Percentiles rank a stretch among this genome's conserved stretches.
Conservation (phyloP, 768 basidiomycete species). For the Suillus ampliporus region DNA sequence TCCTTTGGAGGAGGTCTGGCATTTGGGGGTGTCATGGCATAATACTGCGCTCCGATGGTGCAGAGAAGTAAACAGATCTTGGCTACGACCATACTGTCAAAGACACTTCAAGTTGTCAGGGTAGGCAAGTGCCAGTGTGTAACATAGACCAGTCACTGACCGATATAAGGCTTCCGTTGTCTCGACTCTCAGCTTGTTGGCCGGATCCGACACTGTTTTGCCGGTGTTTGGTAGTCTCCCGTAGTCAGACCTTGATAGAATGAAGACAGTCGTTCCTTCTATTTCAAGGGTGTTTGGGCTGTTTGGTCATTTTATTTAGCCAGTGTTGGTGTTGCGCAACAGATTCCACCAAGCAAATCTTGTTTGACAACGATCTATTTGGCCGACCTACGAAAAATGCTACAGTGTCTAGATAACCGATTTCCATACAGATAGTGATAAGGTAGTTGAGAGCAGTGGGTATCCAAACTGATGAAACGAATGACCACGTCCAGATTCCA, state of each 20-base stretch:
- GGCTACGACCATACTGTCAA: neutral
- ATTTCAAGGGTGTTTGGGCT: too few species aligned
- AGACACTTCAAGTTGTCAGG: too few species aligned
- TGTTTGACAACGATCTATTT: neutral
- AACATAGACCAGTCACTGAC: too few species aligned
- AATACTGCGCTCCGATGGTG: slow-evolving; percentile 4
- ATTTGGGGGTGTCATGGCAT: slow-evolving; percentile 9
- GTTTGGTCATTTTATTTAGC: too few species aligned
- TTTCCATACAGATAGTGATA: slow-evolving; percentile 31
- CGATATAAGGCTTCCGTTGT: too few species aligned
- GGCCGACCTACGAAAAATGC: slow-evolving; percentile 11
- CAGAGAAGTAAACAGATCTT: slow-evolving; percentile 9
- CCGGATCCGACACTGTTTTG: too few species aligned
- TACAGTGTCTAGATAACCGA: slow-evolving; percentile 37
- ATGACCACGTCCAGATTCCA: slow-evolving; percentile 5
- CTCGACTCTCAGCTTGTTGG: too few species aligned
- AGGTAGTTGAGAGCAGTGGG: slow-evolving; percentile 18
- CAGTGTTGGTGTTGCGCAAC: too few species aligned
- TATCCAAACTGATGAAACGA: slow-evolving; percentile 20
- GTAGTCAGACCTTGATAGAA: too few species aligned
- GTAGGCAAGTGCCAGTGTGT: neutral
- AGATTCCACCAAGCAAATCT: too few species aligned
- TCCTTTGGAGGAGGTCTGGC: slow-evolving; percentile 8
- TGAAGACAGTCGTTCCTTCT: too few species aligned
- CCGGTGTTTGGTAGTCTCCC: too few species aligned